These are phyloP conservation scores for Calonectria crousiana DNA, from an alignment of 2,329 filamentous ascomycete genomes.

Conservation along the genomic window DNA sequence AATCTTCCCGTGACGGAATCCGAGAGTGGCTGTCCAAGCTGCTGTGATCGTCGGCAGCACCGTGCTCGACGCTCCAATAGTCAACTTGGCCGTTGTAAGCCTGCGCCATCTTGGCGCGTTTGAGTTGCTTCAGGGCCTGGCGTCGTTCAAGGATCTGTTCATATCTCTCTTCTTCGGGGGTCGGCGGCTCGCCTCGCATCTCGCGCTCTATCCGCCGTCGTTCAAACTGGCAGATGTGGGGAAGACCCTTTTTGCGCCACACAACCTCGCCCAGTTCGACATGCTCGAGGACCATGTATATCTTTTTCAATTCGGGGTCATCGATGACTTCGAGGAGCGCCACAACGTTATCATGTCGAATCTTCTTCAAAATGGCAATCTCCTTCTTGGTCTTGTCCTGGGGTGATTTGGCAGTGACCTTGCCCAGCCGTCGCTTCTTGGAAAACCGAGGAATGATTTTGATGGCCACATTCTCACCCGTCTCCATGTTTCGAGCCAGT, in stretches of 20 bases:
- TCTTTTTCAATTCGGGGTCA: constrained; percentile 95
- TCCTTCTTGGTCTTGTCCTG: constrained; percentile 92
- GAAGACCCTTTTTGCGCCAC: constrained; percentile 90
- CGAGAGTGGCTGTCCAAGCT: constrained; percentile 55
- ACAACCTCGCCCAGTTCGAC: constrained; percentile 94
- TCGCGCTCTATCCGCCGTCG: constrained; percentile 83
- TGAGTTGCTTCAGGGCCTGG: constrained; percentile 67
- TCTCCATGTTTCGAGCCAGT: constrained; percentile 84
- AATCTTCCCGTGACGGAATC: constrained; percentile 56
- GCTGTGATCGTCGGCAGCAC: constrained; percentile 67
- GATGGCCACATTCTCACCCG: constrained; percentile 87
- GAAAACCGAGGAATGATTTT: constrained; percentile 98
- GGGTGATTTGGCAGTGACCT: constrained; percentile 74
- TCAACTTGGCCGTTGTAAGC: constrained; percentile 68
- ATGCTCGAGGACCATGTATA: constrained; percentile 97
- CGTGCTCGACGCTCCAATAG: constrained; percentile 89
- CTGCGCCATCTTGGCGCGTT: constrained; percentile 66
- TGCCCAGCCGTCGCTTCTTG: constrained; percentile 91
- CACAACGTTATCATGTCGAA: constrained; percentile 96
- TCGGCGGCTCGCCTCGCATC: constrained; percentile 69
- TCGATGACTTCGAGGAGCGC: constrained; percentile 97
- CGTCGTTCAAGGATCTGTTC: constrained; percentile 70
- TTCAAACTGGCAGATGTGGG: constrained; percentile 86
- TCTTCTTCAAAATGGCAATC: constrained; percentile 98
- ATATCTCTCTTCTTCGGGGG: constrained; percentile 71